Conservation (phyloP, 169 alveolate genomes). For the Pseudocohnilembus persalinus region DNA sequence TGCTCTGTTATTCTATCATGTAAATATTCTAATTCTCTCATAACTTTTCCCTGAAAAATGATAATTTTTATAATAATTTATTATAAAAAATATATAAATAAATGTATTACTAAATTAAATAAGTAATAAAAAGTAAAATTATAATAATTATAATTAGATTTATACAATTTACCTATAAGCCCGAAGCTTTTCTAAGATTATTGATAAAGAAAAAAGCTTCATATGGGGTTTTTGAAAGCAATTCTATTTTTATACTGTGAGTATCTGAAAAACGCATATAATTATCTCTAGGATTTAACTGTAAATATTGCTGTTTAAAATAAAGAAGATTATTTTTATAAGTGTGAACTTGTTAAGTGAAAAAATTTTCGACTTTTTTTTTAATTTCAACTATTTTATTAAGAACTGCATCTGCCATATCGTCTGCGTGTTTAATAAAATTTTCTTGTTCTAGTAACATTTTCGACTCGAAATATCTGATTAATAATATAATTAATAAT, state of each 20-base stretch:
- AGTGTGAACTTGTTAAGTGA: slow-evolving; percentile 16
- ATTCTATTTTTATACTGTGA: slow-evolving; percentile 5
- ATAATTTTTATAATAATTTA: not conserved
- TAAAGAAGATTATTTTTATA: slow-evolving; percentile 29
- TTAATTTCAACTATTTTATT: slow-evolving; percentile 14
- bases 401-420: slow-evolving; percentile 9
- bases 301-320: slow-evolving; percentile 29
- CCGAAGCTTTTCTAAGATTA: slow-evolving; percentile 35
- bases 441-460: not conserved
- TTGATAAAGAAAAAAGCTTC: slow-evolving; percentile 32
- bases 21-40: not conserved
- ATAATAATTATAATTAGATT: no score
- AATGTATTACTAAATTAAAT: slow-evolving; percentile 21
- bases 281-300: slow-evolving; percentile 37
- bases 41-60: slow-evolving; percentile 3
- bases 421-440: slow-evolving; percentile 10
- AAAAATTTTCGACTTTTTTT: slow-evolving; percentile 16
- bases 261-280: slow-evolving; percentile 24
- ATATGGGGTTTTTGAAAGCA: slow-evolving; percentile 28
- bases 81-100: slow-evolving; percentile 9
- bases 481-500: no score
- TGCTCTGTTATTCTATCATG: not conserved
- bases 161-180: slow-evolving; percentile 27
- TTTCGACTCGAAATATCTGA: not conserved
- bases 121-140: no score